Percentiles rank a stretch among this genome's conserved stretches.
Evolutionary conservation across 345 rosid species (phyloP).

Genomic region (Arabidopsis arenosa): DNA sequence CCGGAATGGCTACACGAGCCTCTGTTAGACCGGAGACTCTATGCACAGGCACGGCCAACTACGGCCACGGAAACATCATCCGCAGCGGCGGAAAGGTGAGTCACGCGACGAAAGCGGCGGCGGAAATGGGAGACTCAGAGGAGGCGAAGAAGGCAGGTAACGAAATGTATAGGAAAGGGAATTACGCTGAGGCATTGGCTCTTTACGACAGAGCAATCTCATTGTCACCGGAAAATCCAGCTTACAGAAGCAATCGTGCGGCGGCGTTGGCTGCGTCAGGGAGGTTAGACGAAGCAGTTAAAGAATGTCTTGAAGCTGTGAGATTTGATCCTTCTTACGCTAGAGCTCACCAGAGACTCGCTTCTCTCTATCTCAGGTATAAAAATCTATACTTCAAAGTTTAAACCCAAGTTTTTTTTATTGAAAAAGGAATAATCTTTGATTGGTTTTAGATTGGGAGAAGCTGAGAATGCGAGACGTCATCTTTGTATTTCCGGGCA

Average conservation of each 20-base stretch:
- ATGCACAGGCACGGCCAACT: conserved; percentile 72
- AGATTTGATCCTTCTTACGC: conserved; percentile 70
- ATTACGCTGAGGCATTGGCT: conserved; percentile 71
- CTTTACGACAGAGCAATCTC: conserved; percentile 82
- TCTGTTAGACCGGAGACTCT: conserved; percentile 62
- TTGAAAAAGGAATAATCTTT: not conserved
- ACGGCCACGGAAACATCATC: conserved; percentile 92
- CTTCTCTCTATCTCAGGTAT: conserved; percentile 85
- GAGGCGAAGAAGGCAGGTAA: conserved; percentile 83
- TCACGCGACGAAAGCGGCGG: conserved; percentile 50
- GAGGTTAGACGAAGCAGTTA: conserved; percentile 75
- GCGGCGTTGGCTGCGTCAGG: conserved; percentile 86
- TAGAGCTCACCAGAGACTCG: conserved; percentile 85
- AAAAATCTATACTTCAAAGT: not conserved
- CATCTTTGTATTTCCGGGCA: conserved; percentile 71
- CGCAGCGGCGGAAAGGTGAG: conserved; percentile 48
- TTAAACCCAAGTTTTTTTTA: not conserved
- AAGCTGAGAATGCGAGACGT: conserved; percentile 66
- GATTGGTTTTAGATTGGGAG: conserved; percentile 68
- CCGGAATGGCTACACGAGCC: conserved; percentile 55
- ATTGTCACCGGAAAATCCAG: conserved; percentile 74
- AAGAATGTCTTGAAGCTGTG: conserved; percentile 87
- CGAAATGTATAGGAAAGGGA: conserved; percentile 76
- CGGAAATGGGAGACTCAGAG: conserved; percentile 59
- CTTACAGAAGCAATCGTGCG: conserved; percentile 81